phyloP scores from a whole-genome alignment of 2,329 filamentous ascomycete species.

The Curvularia verruculosa region DNA sequence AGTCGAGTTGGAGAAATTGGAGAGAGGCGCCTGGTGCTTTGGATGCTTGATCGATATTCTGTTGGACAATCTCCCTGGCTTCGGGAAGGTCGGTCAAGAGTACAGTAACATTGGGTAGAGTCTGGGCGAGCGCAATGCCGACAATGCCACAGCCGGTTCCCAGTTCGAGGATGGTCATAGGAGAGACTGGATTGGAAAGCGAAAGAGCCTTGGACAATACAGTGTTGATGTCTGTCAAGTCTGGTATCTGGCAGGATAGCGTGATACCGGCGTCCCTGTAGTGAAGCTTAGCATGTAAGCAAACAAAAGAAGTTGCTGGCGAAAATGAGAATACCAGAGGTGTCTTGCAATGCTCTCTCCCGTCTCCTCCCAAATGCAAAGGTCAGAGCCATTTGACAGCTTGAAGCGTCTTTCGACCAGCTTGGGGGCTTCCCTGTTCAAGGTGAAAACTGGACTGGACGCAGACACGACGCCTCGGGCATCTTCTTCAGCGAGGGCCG shows the following conservation, averaged over 20 bases:
- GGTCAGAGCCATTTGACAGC: constrained; percentile 47
- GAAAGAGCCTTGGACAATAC: constrained; percentile 7
- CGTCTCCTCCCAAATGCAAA: constrained; percentile 70
- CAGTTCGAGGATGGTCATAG: constrained; percentile 63
- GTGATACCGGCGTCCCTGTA: constrained; percentile 64
- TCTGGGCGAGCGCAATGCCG: constrained; percentile 65
- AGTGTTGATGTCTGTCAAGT: constrained; percentile 42
- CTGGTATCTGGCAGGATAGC: constrained; percentile 60
- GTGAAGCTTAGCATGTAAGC: constrained; percentile 2
- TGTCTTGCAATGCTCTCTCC: constrained; percentile 75
- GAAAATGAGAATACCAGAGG: constrained; percentile 61
- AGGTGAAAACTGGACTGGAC: constrained; percentile 59
- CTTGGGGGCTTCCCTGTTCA: constrained; percentile 54
- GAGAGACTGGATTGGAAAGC: background rate
- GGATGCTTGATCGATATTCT: constrained; percentile 59
- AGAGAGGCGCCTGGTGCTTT: constrained; percentile 53
- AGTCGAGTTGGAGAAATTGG: constrained; percentile 64
- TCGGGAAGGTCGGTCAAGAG: constrained; percentile 70
- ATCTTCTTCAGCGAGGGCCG: constrained; percentile 31
- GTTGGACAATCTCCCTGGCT: constrained; percentile 64
- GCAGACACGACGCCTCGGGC: constrained; percentile 61
- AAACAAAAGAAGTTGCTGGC: too few species aligned
- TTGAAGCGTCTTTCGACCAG: constrained; percentile 63
- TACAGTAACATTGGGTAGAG: constrained; percentile 59
- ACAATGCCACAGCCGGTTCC: constrained; percentile 72